phyloP scores from a whole-genome alignment of 176 grass and related monocot genomes.

The Stipa capillata region DNA sequence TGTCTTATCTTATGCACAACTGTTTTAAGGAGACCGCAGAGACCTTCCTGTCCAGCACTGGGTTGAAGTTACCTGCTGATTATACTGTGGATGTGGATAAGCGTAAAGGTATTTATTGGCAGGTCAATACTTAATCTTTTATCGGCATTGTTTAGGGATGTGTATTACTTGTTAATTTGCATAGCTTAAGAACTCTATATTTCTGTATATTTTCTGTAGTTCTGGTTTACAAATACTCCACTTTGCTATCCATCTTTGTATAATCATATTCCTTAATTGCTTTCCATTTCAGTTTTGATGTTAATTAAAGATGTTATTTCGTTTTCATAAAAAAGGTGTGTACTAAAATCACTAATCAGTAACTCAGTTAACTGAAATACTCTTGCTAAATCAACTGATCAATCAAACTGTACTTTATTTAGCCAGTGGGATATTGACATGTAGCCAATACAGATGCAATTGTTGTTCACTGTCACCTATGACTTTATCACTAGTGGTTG shows the following conservation, averaged over 20 bases:
- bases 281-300: background rate
- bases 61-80: constrained; percentile 68
- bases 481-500: background rate
- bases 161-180: background rate
- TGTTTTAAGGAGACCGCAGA: constrained; percentile 98
- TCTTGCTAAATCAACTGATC: background rate
- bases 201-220: background rate
- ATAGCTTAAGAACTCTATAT: background rate
- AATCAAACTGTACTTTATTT: constrained; percentile 2
- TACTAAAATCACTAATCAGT: background rate
- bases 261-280: background rate
- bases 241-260: background rate
- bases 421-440: background rate
- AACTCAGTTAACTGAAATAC: constrained; percentile 5
- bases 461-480: background rate
- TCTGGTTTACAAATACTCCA: background rate
- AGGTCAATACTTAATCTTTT: constrained; percentile 26
- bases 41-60: constrained; percentile 62
- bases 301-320: background rate
- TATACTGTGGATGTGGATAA: constrained; percentile 77
- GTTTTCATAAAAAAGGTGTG: background rate
- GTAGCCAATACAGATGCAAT: background rate
- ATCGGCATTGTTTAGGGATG: background rate
- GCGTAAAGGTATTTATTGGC: constrained; percentile 69
- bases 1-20: constrained; percentile 96